Base-by-base conservation (phyloP, 1,139 yeast genomes). In the Saccharomyces pastorianus region DNA sequence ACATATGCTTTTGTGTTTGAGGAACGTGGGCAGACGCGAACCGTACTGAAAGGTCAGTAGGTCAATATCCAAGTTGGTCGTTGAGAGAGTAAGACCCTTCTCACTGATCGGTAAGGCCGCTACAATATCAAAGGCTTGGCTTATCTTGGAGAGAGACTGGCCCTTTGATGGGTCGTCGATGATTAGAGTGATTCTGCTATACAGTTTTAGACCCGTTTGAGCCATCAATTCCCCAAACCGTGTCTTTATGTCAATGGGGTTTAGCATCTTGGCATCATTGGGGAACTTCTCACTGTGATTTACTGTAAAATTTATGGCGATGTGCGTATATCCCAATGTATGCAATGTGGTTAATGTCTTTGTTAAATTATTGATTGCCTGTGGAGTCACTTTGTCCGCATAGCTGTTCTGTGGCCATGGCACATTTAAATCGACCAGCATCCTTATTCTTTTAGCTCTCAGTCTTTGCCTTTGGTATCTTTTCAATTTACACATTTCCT, bases 81-180 rank as follows among this genome's bases (percentile, higher is more conserved):
- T 82, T 1, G 95, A 85, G 52, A 85, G 73, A 55, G 87, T 85
- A 26, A 93, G 74, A 5, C 93, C 88, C 65, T 83, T 85, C 64
- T 93, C 99, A 54, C 84, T 81, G 42, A 77, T 67, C 1, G 99
- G 99, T 58, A 85, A 81, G 1, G 91, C 84, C 0, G 97, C 88
- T 11, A 93, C 76, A 3, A 93, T 70, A 67, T 93, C 98, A 68
- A 86, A 95, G 26, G 77, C 73, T 59, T 75, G 77, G 55, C 81
- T 83, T 53, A 84, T 73, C 63, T 81, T 82, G 31, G 85, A 75
- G 44, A 89, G 72, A 29, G 85, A 82, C 61, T 86, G 93, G 51
- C 88, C 82, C 61, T 86, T 86, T 6, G 91, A 76, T 0, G 93
- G 84, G 59, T 90, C 97, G 59, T 83, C 87, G 8, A 89, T 79